phyloP scores from a whole-genome alignment of 805 yeast genomes.

The Candida fluviatilis region DNA sequence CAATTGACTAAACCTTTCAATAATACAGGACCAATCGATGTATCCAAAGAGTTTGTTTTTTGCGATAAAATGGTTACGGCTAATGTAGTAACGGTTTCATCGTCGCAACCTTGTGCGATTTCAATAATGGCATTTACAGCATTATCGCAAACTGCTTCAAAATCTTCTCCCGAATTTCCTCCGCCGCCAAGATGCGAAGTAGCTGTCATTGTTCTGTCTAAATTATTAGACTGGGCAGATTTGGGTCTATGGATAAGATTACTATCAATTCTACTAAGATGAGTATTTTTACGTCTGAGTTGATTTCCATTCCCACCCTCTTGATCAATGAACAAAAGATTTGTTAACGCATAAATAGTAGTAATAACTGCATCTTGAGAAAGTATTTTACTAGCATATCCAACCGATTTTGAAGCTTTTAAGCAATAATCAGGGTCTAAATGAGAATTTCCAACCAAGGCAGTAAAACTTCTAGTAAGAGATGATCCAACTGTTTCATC shows the following conservation, averaged over 20 bases:
- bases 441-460: slow-evolving; percentile 53
- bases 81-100: slow-evolving; percentile 68
- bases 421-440: slow-evolving; percentile 45
- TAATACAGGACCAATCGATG: slow-evolving; percentile 51
- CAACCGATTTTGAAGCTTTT: slow-evolving; percentile 53
- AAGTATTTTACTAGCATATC: slow-evolving; percentile 60
- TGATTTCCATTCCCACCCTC: slow-evolving; percentile 18
- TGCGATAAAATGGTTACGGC: slow-evolving; percentile 81
- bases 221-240: not conserved
- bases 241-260: slow-evolving; percentile 3
- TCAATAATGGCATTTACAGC: slow-evolving; percentile 65
- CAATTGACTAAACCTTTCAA: slow-evolving; percentile 60
- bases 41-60: slow-evolving; percentile 50
- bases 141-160: slow-evolving; percentile 50
- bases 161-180: slow-evolving; percentile 16
- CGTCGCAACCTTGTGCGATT: slow-evolving; percentile 62
- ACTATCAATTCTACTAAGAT: slow-evolving; percentile 2
- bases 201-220: slow-evolving; percentile 3
- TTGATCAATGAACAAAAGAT: slow-evolving; percentile 57
- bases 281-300: slow-evolving; percentile 3
- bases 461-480: slow-evolving; percentile 43
- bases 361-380: slow-evolving; percentile 83
- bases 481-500: slow-evolving; percentile 35
- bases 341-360: slow-evolving; percentile 77
- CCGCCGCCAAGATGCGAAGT: slow-evolving; percentile 5